These are phyloP conservation scores for Apiospora marii DNA, from an alignment of 2,329 filamentous ascomycete genomes.

Conservation along the genomic window DNA sequence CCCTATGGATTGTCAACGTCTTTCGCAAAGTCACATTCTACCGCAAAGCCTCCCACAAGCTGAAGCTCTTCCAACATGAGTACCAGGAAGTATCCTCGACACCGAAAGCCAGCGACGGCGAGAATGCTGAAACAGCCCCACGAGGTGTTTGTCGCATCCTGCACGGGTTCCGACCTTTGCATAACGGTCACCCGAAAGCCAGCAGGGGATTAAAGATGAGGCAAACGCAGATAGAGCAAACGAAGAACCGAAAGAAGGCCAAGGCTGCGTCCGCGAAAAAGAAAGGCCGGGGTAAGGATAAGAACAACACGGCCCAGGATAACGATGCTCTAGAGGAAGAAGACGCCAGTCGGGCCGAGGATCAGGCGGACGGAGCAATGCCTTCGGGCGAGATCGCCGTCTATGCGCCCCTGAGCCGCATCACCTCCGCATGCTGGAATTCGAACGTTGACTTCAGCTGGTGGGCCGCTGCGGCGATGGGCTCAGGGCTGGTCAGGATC, in stretches of 20 bases:
- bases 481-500: slow-evolving; percentile 70
- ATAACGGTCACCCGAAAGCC: slow-evolving; percentile 56
- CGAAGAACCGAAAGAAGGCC: slow-evolving; percentile 47
- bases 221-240: slow-evolving; percentile 39
- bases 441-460: slow-evolving; percentile 70
- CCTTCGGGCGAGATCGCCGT: slow-evolving; percentile 53
- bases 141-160: slow-evolving; percentile 60
- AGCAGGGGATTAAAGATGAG: slow-evolving; percentile 47
- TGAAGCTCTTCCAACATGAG: slow-evolving; percentile 62
- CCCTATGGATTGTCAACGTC: slow-evolving; percentile 57
- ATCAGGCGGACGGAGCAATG: slow-evolving; percentile 42
- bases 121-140: slow-evolving; percentile 38
- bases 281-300: slow-evolving; percentile 32
- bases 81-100: slow-evolving; percentile 50
- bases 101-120: slow-evolving; percentile 24
- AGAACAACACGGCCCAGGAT: slow-evolving; percentile 29
- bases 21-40: slow-evolving; percentile 53
- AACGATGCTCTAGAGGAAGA: slow-evolving; percentile 43
- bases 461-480: slow-evolving; percentile 73
- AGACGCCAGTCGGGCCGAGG: slow-evolving; percentile 24
- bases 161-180: slow-evolving; percentile 59
- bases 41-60: slow-evolving; percentile 48
- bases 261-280: slow-evolving; percentile 28
- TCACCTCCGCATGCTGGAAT: slow-evolving; percentile 73
- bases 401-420: slow-evolving; percentile 68